These are phyloP conservation scores for Suillus lakei DNA, from an alignment of 768 basidiomycete genomes.

Conservation along the genomic window DNA sequence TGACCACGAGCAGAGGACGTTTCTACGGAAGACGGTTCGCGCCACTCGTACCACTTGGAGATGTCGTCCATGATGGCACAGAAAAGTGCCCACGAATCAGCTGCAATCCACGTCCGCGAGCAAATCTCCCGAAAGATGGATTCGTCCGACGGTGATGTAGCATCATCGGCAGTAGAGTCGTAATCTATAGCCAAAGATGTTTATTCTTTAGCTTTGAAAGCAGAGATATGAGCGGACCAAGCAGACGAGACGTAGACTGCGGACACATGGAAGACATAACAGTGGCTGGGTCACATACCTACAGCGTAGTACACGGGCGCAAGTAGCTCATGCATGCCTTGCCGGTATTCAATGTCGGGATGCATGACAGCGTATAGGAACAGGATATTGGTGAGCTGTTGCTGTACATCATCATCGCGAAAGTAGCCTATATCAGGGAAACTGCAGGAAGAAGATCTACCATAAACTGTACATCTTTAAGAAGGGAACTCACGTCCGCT, in stretches of 20 bases:
- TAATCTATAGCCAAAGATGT: constrained; percentile 56
- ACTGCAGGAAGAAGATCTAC: constrained; percentile 43
- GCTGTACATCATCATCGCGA: constrained; percentile 72
- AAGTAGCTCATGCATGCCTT: constrained; percentile 98
- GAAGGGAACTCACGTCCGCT: constrained; percentile 77
- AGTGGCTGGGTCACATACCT: constrained; percentile 26
- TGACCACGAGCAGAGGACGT: constrained; percentile 40
- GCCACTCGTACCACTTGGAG: constrained; percentile 83
- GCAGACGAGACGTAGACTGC: constrained; percentile 10
- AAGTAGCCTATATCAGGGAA: constrained; percentile 98
- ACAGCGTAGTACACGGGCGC: constrained; percentile 82
- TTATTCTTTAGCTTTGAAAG: constrained; percentile 31
- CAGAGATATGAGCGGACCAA: constrained; percentile 20
- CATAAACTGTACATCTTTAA: neutral
- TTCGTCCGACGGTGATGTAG: constrained; percentile 35
- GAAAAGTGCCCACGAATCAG: constrained; percentile 90
- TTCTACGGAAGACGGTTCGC: constrained; percentile 40
- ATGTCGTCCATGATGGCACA: constrained; percentile 76
- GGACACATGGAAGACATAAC: constrained; percentile 9
- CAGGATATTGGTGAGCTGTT: constrained; percentile 82
- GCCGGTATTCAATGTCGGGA: constrained; percentile 88
- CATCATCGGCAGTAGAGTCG: constrained; percentile 65
- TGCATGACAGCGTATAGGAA: constrained; percentile 84
- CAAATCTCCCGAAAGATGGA: constrained; percentile 61
- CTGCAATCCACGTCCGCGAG: constrained; percentile 70